A percentile compares a stretch with the other conserved stretches of the same genome.
Evolutionary conservation across 495 filamentous ascomycete genomes (phyloP).

Genomic region (Penicillium atrosanguineum): DNA sequence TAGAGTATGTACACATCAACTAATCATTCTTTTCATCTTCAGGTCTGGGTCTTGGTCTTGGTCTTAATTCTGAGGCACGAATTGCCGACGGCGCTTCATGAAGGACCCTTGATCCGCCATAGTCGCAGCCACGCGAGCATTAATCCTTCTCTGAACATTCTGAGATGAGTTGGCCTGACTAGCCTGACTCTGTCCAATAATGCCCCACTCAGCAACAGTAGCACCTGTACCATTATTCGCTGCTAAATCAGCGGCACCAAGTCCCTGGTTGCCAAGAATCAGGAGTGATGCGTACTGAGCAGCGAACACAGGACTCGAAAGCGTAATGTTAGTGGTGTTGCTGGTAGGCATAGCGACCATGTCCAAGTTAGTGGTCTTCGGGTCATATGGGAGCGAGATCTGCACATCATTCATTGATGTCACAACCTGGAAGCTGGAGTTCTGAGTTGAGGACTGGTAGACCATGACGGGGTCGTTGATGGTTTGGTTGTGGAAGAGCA

Average conservation of each 20-base stretch:
- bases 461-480: conserved; percentile 18
- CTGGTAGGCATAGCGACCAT: conserved; percentile 37
- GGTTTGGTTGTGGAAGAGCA: conserved; percentile 55
- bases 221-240: conserved; percentile 53
- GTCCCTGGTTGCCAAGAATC: conserved; percentile 46
- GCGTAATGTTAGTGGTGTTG: conserved; percentile 48
- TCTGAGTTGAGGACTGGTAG: neutral
- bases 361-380: conserved; percentile 22
- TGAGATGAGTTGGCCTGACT: neutral
- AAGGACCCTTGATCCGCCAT: conserved; percentile 6
- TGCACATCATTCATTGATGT: conserved; percentile 25
- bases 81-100: conserved; percentile 10
- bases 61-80: conserved; percentile 1
- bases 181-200: conserved; percentile 38
- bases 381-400: conserved; percentile 38
- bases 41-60: neutral
- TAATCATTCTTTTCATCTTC: neutral
- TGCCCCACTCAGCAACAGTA: conserved; percentile 71
- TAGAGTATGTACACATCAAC: neutral
- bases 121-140: conserved; percentile 8
- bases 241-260: conserved; percentile 42
- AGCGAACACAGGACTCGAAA: conserved; percentile 32
- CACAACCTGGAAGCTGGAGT: conserved; percentile 16
- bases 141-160: conserved; percentile 12
- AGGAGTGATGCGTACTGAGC: conserved; percentile 45